Evolutionary conservation across 2,329 filamentous ascomycete species (phyloP), one percentile per base, ranked within the genome.

Genomic region (Scleromitrula shiraiana): DNA sequence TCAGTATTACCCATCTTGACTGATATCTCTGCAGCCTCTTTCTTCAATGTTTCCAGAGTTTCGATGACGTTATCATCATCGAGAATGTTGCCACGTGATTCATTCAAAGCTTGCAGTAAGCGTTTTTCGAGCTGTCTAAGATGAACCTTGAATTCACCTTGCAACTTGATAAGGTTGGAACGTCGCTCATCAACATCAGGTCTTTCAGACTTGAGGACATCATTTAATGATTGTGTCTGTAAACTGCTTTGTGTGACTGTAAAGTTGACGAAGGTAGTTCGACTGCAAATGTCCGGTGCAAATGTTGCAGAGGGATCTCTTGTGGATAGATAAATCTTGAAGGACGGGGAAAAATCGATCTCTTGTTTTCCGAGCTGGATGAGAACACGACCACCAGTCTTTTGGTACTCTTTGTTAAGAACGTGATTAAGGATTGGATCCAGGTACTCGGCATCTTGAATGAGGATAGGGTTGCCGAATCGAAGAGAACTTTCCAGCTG

Each of bases 61-160:
- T 97, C 88, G 57, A 98, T 97, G 60, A 98, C 93, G 58, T 93
- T 88, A 69, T 98, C 93, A 61, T 98, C 94, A 64, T 98, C 93
- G 38, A 98, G 79, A 59, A 98, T 98, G 61, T 98, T 98, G 58
- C 93, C 93, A 42, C 88, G 87, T 48, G 91, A 97, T 68, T 96
- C 91, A 63, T 98, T 98, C 62, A 98, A 82, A 22, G 94, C 91
- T 66, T 96, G 89, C 40, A 98, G 73, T 43, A 98, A 76, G 49
- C 87, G 83, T 70, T 95, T 96, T 73, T 98, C 94, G 23, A 98
- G 78, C 66, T 95, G 88, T 54, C 93, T 85, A 36, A 98, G 79
- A 68, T 96, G 91, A n/a, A 97, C 83, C 70, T 94, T 96, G 77
- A 98, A 98, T 69, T 98, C 94, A 62, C 93, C 93, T 70, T 98